Evolutionary conservation across 2,329 filamentous ascomycete genomes (phyloP).

Genomic region (Fusarium sp.): DNA sequence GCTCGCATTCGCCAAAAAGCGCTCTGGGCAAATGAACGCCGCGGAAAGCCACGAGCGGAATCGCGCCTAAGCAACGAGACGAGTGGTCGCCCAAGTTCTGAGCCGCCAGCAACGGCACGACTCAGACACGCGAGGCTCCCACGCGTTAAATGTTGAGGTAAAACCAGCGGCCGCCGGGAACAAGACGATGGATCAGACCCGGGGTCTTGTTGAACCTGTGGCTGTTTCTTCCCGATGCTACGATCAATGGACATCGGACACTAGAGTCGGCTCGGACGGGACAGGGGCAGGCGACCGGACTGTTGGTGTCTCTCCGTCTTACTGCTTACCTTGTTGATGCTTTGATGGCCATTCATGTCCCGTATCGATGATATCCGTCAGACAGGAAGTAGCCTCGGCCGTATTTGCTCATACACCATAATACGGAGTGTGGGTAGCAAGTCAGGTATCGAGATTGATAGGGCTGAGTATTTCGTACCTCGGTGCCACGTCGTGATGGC

Average conservation of each 20-base stretch:
- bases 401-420: constrained; percentile 9
- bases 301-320: constrained; percentile 15
- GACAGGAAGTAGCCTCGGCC: background rate
- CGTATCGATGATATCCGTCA: background rate
- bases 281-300: background rate
- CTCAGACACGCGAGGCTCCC: constrained; percentile 27
- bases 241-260: background rate
- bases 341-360: background rate
- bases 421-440: constrained; percentile 5
- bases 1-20: constrained; percentile 25
- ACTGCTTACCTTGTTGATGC: constrained; percentile 1
- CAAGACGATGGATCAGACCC: constrained; percentile 14
- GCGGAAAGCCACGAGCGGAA: constrained; percentile 35
- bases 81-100: constrained; percentile 20
- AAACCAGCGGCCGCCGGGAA: constrained; percentile 28
- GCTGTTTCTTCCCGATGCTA: constrained; percentile 11
- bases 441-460: constrained; percentile 33
- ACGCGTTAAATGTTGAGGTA: constrained; percentile 4
- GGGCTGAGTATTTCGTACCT: constrained; percentile 41
- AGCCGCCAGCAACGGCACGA: constrained; percentile 24
- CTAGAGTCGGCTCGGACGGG: background rate
- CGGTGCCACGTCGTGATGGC: constrained; percentile 41
- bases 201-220: constrained; percentile 30
- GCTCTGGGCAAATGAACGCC: constrained; percentile 29
- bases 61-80: constrained; percentile 29